phyloP scores from a whole-genome alignment of 768 basidiomycete genomes.

The Hygrocybe punicea region DNA sequence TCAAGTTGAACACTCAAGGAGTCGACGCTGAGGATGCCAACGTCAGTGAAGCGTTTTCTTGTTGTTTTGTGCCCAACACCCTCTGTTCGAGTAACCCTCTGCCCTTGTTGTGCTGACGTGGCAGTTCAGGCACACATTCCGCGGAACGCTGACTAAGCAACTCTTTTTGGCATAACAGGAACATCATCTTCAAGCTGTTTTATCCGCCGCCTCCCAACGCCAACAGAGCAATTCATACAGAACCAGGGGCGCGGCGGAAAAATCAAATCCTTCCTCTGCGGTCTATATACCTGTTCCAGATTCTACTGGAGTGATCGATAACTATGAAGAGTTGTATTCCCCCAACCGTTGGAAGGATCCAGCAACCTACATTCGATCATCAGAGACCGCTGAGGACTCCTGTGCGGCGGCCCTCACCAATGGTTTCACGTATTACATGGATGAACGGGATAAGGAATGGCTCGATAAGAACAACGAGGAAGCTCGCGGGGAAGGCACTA shows the following conservation, averaged over 20 bases:
- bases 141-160: slow-evolving; percentile 45
- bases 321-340: slow-evolving; percentile 77
- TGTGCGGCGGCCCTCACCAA: slow-evolving; percentile 57
- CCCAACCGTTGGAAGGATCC: slow-evolving; percentile 72
- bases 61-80: not conserved
- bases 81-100: not conserved
- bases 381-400: slow-evolving; percentile 82
- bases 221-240: slow-evolving; percentile 28
- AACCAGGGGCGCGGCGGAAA: slow-evolving; percentile 32
- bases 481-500: slow-evolving; percentile 81
- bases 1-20: slow-evolving; percentile 61
- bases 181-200: slow-evolving; percentile 51
- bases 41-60: slow-evolving; percentile 52
- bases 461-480: slow-evolving; percentile 87
- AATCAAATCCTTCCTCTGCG: slow-evolving; percentile 42
- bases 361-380: slow-evolving; percentile 70
- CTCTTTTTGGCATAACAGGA: slow-evolving; percentile 37
- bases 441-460: slow-evolving; percentile 95
- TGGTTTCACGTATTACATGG: slow-evolving; percentile 88
- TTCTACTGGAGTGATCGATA: slow-evolving; percentile 72
- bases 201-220: slow-evolving; percentile 43
- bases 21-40: slow-evolving; percentile 93
- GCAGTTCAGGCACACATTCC: slow-evolving; percentile 41
- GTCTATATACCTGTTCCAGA: slow-evolving; percentile 93
- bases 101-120: slow-evolving; percentile 28